phyloP scores from a whole-genome alignment of 1,139 yeast genomes.

The Spathaspora sp. region DNA sequence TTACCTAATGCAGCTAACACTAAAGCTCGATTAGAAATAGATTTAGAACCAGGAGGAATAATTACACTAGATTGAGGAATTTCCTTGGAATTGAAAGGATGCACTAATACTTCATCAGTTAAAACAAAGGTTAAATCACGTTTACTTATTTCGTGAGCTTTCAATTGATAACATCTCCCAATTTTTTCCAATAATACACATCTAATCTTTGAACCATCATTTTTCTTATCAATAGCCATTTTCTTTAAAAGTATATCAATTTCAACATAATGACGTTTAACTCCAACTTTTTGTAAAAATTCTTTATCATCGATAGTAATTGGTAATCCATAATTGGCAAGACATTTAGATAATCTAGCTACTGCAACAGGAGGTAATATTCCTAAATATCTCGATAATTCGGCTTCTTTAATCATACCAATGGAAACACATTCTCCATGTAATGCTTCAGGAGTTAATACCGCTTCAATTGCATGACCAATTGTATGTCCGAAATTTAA shows the following conservation, averaged over 20 bases:
- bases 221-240: conserved; percentile 96
- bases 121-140: conserved; percentile 77
- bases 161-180: conserved; percentile 85
- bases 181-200: conserved; percentile 80
- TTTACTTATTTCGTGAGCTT: conserved; percentile 83
- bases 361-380: conserved; percentile 90
- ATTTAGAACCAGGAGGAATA: conserved; percentile 95
- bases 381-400: conserved; percentile 86
- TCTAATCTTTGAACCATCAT: conserved; percentile 88
- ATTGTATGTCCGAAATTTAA: conserved; percentile 96
- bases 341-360: conserved; percentile 80
- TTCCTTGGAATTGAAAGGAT: conserved; percentile 40
- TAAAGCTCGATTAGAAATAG: conserved; percentile 93
- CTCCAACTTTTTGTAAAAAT: conserved; percentile 66
- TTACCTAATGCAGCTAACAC: conserved; percentile 88
- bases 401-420: conserved; percentile 95
- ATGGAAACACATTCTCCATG: conserved; percentile 98
- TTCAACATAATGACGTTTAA: conserved; percentile 60
- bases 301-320: conserved; percentile 68
- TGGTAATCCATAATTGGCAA: conserved; percentile 85
- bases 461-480: conserved; percentile 98
- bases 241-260: conserved; percentile 70
- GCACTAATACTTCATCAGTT: conserved; percentile 78
- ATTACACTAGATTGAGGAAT: conserved; percentile 51
- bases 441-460: conserved; percentile 89